A percentile compares a stretch with the other conserved stretches of the same genome.
phyloP scores from a whole-genome alignment of 176 grass and related monocot genomes.

The Saccharum spontaneum region DNA sequence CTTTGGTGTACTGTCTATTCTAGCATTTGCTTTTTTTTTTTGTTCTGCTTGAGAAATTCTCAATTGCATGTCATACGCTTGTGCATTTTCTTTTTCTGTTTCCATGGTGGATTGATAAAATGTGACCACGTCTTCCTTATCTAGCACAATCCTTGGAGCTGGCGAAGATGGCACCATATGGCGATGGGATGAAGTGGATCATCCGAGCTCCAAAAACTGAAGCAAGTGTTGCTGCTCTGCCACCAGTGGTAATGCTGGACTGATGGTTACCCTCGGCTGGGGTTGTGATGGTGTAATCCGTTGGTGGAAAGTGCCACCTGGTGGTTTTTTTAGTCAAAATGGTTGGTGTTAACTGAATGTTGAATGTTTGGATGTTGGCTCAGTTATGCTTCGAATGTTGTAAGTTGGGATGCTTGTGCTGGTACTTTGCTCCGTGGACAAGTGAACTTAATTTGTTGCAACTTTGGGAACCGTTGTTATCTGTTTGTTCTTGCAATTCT shows the following conservation, averaged over 20 bases:
- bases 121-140: conserved; percentile 20
- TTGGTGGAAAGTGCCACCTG: neutral
- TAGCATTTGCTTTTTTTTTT: neutral
- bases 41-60: neutral
- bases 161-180: conserved; percentile 79
- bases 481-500: neutral
- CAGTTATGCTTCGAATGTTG: neutral
- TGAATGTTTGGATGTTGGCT: neutral
- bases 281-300: neutral
- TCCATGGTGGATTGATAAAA: neutral
- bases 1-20: neutral
- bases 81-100: neutral
- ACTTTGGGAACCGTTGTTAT: neutral
- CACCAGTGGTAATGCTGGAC: neutral
- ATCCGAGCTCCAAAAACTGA: conserved; percentile 11
- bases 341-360: neutral
- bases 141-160: conserved; percentile 80
- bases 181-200: conserved; percentile 75
- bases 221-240: neutral
- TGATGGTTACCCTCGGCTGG: neutral
- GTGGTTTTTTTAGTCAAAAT: neutral
- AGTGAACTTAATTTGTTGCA: neutral
- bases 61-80: neutral
- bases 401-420: neutral
- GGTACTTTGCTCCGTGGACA: neutral